A percentile compares a stretch with the other conserved stretches of the same genome.
Conservation (phyloP, 345 rosid species). For the Brassica cretica region DNA sequence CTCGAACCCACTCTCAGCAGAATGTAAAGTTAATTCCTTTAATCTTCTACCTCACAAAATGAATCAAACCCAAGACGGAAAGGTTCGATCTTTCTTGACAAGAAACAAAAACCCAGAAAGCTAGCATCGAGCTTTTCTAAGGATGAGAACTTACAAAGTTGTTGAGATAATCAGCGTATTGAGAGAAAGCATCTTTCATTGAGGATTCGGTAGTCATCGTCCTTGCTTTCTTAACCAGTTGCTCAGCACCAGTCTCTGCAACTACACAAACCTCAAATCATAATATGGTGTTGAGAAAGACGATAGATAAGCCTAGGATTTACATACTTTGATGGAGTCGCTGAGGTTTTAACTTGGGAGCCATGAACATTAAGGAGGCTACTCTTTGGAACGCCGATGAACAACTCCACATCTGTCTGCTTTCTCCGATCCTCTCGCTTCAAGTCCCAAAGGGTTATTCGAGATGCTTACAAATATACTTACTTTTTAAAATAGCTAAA, state of each 20-base stretch:
- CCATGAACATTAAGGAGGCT: constrained; percentile 40
- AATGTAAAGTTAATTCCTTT: background rate
- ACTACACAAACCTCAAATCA: constrained; percentile 1
- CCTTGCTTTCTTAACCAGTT: constrained; percentile 46
- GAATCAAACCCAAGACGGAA: background rate
- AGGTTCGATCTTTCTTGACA: constrained; percentile 6
- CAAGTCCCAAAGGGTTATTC: background rate
- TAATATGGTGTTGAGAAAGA: background rate
- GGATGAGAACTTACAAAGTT: constrained; percentile 46
- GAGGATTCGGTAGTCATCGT: constrained; percentile 48
- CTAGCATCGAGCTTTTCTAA: background rate
- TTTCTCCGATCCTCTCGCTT: constrained; percentile 18
- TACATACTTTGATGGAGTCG: constrained; percentile 48
- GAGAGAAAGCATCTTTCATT: constrained; percentile 56
- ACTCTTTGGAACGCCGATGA: constrained; percentile 35
- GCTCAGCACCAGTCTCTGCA: constrained; percentile 47
- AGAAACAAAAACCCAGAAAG: background rate
- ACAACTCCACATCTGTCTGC: constrained; percentile 41
- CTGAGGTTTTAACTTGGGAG: constrained; percentile 54
- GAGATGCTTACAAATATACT: background rate
- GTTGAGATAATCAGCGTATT: constrained; percentile 66
- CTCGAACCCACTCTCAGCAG: background rate
- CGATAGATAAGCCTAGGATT: background rate
- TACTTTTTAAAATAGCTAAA: too few species aligned
- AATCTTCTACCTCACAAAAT: background rate